Evolutionary conservation across 2,329 filamentous ascomycete genomes (phyloP), one percentile per base, ranked within the genome.

Genomic region (Colletotrichum acutatum): DNA sequence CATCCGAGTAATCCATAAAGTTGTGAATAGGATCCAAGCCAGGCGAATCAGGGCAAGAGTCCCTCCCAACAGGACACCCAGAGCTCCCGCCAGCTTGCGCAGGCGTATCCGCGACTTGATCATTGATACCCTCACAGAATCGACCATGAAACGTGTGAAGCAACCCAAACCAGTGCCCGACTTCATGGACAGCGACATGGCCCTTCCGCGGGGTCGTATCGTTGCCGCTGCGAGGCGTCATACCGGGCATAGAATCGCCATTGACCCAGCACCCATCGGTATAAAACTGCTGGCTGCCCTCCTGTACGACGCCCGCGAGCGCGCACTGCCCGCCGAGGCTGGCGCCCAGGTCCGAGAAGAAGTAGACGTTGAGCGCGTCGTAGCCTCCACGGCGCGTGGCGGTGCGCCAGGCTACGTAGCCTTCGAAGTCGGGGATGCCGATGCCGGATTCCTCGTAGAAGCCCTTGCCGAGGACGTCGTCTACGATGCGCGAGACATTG

Each of bases 141-240:
- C 66, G 30, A n/a, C 83, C 84, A 66, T 86, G 77, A 77, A 87
- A 87, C 46, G 85, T 86, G 77, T 88, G 85, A 73, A 79, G 80
- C 28, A 88, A 80, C 52, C 85, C 85, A 63, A 87, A 78, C 85
- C 85, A 87, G 79, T 87, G 86, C 14, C 86, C 86, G 52, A 84
- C 79, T 78, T 87, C 86, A 79, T 87, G 85, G 22, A 77, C 76
- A 9, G 76, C 76, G 3, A 79, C 77, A 74, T 79, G 79, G 5
- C 82, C 81, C 42, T 49, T 56, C 12, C 24, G 8, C 14, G 57
- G 46, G 7, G 34, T 59, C 19, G 53, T 62, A 16, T 77, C 75
- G 77, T 80, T 77, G 72, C 76, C 82, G 73, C 84, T 81, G 26
- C 77, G 75, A 11, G 77, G 77, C 24, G 74, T 69, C 57, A 84